Evolutionary conservation across 371 early-diverging fungal species (phyloP), one percentile per base, ranked within the genome.

Genomic region (Mycotypha africana): DNA sequence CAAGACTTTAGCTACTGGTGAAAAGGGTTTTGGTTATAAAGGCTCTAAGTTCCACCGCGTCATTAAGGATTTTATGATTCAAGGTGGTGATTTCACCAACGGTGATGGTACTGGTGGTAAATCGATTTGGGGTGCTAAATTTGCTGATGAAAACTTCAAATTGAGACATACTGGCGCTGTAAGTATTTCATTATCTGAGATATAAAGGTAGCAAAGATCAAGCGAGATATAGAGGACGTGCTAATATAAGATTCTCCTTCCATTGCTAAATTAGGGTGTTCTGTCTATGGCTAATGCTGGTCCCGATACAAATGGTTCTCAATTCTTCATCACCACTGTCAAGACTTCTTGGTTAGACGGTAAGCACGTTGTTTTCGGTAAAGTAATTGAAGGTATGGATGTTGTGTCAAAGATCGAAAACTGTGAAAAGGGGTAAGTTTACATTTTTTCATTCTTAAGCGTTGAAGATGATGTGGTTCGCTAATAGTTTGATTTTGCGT

Each of bases 271-370:
- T 4, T 51, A 66, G 67, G 93, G 93, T 30, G 72, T 90, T 30
- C 74, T 97, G 32, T 86, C 88, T 22, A 97, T 97, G 98, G 98
- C 98, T 45, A 97, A 97, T 60, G 75, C 91, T 46, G 98, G 96
- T 37, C 66, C 75, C 51, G 70, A 97, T 63, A 95, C 98, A 38
- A 99, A 99, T 63, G 98, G 98, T 19, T 92, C 94, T 44, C 99
- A 99, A 79, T 97, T 98, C 78, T 97, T 95, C 64, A 91, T 97
- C 58, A 92, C 92, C 20, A 88, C 92, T 35, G 82, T 79, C 46
- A 63, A 66, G 53, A 89, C 91, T 7, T 37, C 73, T 10, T 89
- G 89, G 86, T 72, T 92, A 45, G 86, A 93, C 69, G 85, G 82
- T 38, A 81, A 79, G 43, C 94, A 96, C 47, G 95, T 93, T 44